These are phyloP conservation scores for Thalassiosira exigua DNA, from an alignment of 352 stramenopile genomes.

Conservation along the genomic window DNA sequence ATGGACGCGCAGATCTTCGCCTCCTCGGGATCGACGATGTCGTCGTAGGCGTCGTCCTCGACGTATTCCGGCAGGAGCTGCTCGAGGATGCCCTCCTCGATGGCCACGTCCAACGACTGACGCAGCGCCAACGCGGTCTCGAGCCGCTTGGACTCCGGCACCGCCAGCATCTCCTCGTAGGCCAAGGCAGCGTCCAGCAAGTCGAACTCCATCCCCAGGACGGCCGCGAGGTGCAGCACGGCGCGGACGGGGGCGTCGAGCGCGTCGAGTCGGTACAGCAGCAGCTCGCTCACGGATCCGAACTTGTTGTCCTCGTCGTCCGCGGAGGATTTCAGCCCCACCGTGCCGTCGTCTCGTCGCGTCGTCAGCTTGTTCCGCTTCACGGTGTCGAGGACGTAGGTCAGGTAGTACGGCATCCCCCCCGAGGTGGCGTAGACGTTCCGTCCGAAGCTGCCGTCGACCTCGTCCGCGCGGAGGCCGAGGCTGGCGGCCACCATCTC, in stretches of 20 bases:
- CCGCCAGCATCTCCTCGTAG: conserved; percentile 13
- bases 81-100: conserved; percentile 26
- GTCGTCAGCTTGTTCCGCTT: conserved; percentile 33
- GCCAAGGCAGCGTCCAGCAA: conserved; percentile 20
- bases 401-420: conserved; percentile 44
- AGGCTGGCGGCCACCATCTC: conserved; percentile 39
- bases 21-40: conserved; percentile 31
- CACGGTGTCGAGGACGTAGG: conserved; percentile 52
- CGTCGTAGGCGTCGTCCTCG: conserved; percentile 34
- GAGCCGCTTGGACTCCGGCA: conserved; percentile 5
- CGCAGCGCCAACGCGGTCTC: not conserved
- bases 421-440: conserved; percentile 45
- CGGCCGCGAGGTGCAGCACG: conserved; percentile 45
- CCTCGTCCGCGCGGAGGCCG: conserved; percentile 4
- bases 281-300: conserved; percentile 46
- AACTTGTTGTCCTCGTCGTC: conserved; percentile 28
- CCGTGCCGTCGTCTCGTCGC: conserved; percentile 7
- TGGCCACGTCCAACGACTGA: conserved; percentile 11
- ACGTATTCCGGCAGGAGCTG: conserved; percentile 14
- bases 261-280: conserved; percentile 53
- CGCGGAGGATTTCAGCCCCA: conserved; percentile 29
- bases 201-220: conserved; percentile 48
- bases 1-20: not conserved
- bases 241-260: conserved; percentile 36
- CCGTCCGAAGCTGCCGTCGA: conserved; percentile 32